A percentile compares a stretch with the other conserved stretches of the same genome.
These are phyloP conservation scores for Cercophora newfieldiana DNA, from an alignment of 495 filamentous ascomycete genomes.

Conservation along the genomic window DNA sequence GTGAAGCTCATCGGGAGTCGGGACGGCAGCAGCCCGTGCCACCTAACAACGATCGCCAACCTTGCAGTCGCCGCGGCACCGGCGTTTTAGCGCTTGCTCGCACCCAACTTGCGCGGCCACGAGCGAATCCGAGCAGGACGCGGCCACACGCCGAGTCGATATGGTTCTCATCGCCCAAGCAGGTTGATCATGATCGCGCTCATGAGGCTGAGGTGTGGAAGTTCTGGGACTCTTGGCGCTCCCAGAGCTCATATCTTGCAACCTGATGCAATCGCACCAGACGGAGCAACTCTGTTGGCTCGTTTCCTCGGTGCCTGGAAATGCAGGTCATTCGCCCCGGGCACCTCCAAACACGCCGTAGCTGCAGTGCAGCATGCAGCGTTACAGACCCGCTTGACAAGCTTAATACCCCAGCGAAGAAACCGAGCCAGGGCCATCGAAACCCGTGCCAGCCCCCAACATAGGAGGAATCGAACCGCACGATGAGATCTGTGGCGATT, in stretches of 20 bases:
- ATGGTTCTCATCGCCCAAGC: not conserved
- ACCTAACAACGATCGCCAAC: not conserved
- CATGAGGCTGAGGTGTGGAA: not conserved
- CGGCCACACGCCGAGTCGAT: not conserved
- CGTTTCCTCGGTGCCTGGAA: not conserved
- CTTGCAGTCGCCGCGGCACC: not conserved
- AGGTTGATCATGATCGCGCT: not conserved
- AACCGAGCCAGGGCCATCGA: not conserved
- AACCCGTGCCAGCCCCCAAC: not conserved
- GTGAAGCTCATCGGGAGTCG: not conserved
- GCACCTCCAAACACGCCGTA: not conserved
- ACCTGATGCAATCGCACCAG: conserved; percentile 1
- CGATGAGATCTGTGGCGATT: conserved; percentile 9
- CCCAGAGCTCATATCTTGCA: not conserved
- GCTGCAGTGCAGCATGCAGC: not conserved
- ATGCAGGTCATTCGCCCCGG: conserved; percentile 9
- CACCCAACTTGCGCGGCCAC: not conserved
- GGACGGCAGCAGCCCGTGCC: not conserved
- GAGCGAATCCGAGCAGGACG: conserved; percentile 12
- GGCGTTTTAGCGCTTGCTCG: conserved; percentile 6
- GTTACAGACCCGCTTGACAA: not conserved
- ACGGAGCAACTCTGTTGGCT: not conserved
- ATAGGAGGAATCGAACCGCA: not conserved
- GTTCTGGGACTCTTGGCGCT: not conserved
- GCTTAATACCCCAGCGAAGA: not conserved